Conservation (phyloP, 1,284 basidiomycete species). For the Cutaneotrichosporon sp. region DNA sequence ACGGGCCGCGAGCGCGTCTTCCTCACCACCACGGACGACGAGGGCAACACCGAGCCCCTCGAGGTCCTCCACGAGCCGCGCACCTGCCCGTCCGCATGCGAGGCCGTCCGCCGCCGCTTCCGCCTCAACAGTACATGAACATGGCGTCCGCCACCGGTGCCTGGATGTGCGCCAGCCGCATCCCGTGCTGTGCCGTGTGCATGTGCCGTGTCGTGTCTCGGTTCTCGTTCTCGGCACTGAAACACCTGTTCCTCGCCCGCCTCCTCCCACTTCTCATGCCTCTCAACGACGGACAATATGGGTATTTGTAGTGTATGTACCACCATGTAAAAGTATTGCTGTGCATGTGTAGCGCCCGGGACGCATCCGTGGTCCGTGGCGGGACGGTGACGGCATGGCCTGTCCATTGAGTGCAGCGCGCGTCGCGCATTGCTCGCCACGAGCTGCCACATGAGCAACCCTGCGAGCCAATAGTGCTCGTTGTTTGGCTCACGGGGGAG, state of each 20-base stretch:
- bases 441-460: too few species aligned
- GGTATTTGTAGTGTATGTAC: not conserved
- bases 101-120: constrained; percentile 3
- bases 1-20: not conserved
- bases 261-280: not conserved
- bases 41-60: not conserved
- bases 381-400: not conserved
- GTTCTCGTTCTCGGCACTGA: not conserved
- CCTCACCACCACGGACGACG: not conserved
- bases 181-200: too few species aligned
- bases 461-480: too few species aligned
- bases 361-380: not conserved
- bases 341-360: not conserved
- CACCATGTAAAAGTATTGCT: not conserved
- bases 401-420: not conserved
- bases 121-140: constrained; percentile 5
- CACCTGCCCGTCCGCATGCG: not conserved
- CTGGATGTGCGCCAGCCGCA: too few species aligned
- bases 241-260: not conserved
- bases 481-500: not conserved
- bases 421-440: too few species aligned
- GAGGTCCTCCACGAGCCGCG: constrained; percentile 16
- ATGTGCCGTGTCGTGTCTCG: not conserved
- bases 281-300: not conserved
- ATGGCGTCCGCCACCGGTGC: too few species aligned